Percentiles rank a stretch among this genome's conserved stretches.
phyloP scores from a whole-genome alignment of 139 green algal species.

The Chlorella ohadii region DNA sequence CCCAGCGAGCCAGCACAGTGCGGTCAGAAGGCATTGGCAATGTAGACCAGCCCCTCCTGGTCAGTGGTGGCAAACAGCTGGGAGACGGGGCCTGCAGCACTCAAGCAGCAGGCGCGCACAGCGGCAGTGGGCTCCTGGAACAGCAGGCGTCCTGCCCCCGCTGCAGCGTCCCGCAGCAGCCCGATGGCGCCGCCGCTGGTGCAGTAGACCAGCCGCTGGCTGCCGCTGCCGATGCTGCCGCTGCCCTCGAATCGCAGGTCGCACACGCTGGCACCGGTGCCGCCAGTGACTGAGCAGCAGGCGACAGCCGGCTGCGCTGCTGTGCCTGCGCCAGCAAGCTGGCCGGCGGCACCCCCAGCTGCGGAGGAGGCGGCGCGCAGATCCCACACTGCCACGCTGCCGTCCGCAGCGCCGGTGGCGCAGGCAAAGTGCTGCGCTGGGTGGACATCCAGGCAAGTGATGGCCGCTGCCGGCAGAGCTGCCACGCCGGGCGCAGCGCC shows the following conservation, averaged over 20 bases:
- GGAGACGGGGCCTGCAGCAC: neutral
- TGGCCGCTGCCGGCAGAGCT: neutral
- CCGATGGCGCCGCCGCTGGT: conserved; percentile 18
- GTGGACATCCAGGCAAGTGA: conserved; percentile 35
- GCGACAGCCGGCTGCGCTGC: neutral
- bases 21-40: conserved; percentile 18
- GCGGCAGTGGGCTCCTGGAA: conserved; percentile 30
- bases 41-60: conserved; percentile 24
- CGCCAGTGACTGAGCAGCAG: neutral
- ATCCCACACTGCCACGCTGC: conserved; percentile 29
- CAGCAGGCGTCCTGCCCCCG: neutral
- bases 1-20: no score
- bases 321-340: neutral
- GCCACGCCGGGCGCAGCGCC: neutral
- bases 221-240: conserved; percentile 22
- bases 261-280: conserved; percentile 1
- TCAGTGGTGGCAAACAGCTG: conserved; percentile 27
- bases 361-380: neutral
- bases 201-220: conserved; percentile 28
- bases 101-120: conserved; percentile 6
- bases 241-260: conserved; percentile 19
- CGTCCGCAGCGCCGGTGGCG: neutral
- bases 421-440: conserved; percentile 20
- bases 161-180: neutral
- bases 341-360: no score